A percentile compares a stretch with the other conserved stretches of the same genome.
These are phyloP conservation scores for Calocera cornea DNA, from an alignment of 768 basidiomycete genomes.

Conservation along the genomic window DNA sequence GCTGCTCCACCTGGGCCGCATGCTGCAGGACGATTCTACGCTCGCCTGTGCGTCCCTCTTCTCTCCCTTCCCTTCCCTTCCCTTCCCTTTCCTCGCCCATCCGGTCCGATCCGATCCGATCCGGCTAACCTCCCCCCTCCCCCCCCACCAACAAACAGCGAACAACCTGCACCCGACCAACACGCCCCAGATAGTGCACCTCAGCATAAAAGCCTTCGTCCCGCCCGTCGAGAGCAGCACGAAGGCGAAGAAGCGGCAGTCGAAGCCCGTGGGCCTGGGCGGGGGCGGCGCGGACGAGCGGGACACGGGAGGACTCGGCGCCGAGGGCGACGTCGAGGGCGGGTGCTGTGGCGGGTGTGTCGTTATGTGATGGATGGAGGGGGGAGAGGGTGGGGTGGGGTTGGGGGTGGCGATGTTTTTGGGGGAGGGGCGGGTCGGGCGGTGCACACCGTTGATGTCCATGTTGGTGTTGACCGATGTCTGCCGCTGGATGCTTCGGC, in stretches of 20 bases:
- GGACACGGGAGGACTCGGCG: no score
- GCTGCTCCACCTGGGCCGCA: slow-evolving; percentile 61
- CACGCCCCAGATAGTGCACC: neutral
- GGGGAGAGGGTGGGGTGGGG: no score
- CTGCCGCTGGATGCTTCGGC: no score
- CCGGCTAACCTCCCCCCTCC: neutral
- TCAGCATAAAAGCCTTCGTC: neutral
- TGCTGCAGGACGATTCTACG: slow-evolving; percentile 74
- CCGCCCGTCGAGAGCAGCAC: neutral
- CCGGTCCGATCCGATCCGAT: no score
- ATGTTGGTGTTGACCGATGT: no score
- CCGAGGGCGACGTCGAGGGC: neutral
- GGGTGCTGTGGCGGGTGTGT: neutral
- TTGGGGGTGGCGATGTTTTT: no score
- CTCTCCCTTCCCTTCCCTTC: neutral
- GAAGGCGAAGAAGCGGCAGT: neutral
- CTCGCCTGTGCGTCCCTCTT: slow-evolving; percentile 39
- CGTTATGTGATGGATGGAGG: neutral
- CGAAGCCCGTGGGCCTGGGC: neutral
- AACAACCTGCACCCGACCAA: neutral
- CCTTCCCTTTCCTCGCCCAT: neutral
- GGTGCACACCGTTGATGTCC: no score
- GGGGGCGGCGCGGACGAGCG: neutral
- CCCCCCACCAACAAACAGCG: neutral
- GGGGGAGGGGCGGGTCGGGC: no score